These are phyloP conservation scores for Coccomyxa sp. DNA, from an alignment of 139 green algal genomes.

Conservation along the genomic window DNA sequence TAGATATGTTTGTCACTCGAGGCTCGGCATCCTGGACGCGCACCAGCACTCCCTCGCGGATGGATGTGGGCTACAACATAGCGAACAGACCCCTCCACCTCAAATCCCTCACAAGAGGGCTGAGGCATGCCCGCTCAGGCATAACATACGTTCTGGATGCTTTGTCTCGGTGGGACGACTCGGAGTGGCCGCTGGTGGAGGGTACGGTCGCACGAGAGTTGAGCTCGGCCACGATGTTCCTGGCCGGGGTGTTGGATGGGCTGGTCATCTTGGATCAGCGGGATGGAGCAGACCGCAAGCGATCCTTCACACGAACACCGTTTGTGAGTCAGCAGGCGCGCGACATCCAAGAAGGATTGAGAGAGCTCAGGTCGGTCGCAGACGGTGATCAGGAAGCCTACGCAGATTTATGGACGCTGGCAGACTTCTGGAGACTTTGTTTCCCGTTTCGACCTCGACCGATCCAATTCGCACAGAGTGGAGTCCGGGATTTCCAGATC, in stretches of 20 bases:
- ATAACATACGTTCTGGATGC: neutral
- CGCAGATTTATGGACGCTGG: neutral
- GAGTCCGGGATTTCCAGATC: neutral
- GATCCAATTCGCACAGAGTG: neutral
- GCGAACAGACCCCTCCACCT: neutral
- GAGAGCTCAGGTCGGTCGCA: neutral
- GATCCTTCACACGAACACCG: neutral
- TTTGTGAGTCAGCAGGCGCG: neutral
- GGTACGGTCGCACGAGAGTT: neutral
- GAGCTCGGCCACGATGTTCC: neutral
- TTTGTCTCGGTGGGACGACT: neutral
- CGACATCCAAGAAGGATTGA: constrained; percentile 1
- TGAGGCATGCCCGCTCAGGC: neutral
- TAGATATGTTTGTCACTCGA: constrained; percentile 1
- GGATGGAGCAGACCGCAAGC: neutral
- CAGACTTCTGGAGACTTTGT: constrained; percentile 1
- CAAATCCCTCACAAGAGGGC: neutral
- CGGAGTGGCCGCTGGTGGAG: neutral
- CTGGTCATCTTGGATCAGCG: neutral
- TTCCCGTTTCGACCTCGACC: neutral
- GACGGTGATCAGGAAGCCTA: neutral
- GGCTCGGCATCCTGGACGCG: neutral
- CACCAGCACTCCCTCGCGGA: neutral
- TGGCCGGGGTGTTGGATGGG: neutral
- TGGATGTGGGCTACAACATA: constrained; percentile 1